Percentiles rank a stretch among this genome's conserved stretches.
These are phyloP conservation scores for Coprinopsis sp. DNA, from an alignment of 768 basidiomycete genomes.

Conservation along the genomic window DNA sequence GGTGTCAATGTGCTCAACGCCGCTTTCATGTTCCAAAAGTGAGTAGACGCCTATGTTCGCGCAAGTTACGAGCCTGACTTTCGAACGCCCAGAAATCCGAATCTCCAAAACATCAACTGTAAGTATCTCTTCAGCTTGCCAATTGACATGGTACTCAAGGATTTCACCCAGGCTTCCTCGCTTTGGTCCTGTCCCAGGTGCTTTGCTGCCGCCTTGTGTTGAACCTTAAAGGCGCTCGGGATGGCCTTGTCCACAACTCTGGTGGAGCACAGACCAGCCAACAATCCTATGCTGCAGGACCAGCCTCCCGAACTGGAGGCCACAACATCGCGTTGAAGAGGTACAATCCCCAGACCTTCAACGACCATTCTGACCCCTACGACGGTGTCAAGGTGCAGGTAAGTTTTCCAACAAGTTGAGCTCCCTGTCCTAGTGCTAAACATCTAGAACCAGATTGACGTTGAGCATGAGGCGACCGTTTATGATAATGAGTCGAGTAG, in stretches of 20 bases:
- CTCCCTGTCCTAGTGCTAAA: not conserved
- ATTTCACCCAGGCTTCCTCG: slow-evolving; percentile 9
- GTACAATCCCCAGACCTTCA: slow-evolving; percentile 6
- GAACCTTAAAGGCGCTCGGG: slow-evolving; percentile 8
- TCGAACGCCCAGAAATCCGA: slow-evolving; percentile 2
- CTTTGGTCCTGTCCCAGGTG: slow-evolving; percentile 13
- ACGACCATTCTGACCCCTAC: slow-evolving; percentile 1
- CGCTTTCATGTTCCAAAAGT: slow-evolving; percentile 15
- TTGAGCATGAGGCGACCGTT: not conserved
- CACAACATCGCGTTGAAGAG: slow-evolving; percentile 12
- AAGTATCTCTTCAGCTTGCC: not conserved
- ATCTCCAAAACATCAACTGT: slow-evolving; percentile 16
- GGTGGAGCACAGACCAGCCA: slow-evolving; percentile 3
- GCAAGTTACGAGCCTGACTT: not conserved
- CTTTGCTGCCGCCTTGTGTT: slow-evolving; percentile 15
- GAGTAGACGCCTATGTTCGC: not conserved
- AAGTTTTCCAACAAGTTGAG: not conserved
- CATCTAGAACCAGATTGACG: slow-evolving; percentile 7
- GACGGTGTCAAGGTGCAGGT: slow-evolving; percentile 16
- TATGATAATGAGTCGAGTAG: not conserved
- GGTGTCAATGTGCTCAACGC: slow-evolving; percentile 15
- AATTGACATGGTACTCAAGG: not conserved
- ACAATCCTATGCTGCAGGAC: slow-evolving; percentile 2
- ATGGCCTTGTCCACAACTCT: not conserved
- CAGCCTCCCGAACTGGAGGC: slow-evolving; percentile 4